Evolutionary conservation across 345 rosid genomes (phyloP), one percentile per base, ranked within the genome.

Genomic region (Gossypium australe): DNA sequence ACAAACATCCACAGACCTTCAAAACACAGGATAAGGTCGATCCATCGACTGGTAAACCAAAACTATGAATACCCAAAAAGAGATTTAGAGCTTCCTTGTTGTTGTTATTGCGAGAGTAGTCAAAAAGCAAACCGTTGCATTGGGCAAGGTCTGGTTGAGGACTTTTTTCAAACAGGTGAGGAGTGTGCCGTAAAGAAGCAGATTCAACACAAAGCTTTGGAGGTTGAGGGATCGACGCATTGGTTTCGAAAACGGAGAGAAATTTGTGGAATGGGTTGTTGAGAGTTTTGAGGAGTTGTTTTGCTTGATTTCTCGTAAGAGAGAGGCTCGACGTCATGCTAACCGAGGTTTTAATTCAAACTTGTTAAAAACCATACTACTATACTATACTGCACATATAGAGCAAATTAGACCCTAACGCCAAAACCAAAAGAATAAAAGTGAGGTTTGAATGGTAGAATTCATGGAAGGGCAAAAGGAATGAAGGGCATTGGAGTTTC

Each of bases 21-120:
- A 90, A 22, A 49, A 86, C 89, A 62, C 92, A 90, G 13, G 97
- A 92, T 69, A 89, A 81, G 1, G 82, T 86, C 38, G 86, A 88
- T 7, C 89, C 89, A 14, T 88, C 86, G 34, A 87, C 73, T 3
- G 84, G 82, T 17, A 82, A 56, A 24, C 93, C 91, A 7, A 76
- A 84, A 72, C 84, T 80, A 59, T 71, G 91, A 79, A 88, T 80
- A 41, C 72, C 85, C 78, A 82, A 0, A 74, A 85, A 94, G 79
- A 88, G 83, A 44, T 73, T 78, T 6, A 87, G 76, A 49, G 90
- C 94, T 81, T 86, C 84, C 3, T 53, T 83, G 83, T 84, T 86
- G 9, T 83, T 85, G 67, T 80, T 85, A 2, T 85, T 77, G 3
- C 92, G 91, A 52, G 91, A 87, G 75, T 53, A 80, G 44, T 82